phyloP scores from a whole-genome alignment of 116 monocot species.

The Thalassia testudinum region DNA sequence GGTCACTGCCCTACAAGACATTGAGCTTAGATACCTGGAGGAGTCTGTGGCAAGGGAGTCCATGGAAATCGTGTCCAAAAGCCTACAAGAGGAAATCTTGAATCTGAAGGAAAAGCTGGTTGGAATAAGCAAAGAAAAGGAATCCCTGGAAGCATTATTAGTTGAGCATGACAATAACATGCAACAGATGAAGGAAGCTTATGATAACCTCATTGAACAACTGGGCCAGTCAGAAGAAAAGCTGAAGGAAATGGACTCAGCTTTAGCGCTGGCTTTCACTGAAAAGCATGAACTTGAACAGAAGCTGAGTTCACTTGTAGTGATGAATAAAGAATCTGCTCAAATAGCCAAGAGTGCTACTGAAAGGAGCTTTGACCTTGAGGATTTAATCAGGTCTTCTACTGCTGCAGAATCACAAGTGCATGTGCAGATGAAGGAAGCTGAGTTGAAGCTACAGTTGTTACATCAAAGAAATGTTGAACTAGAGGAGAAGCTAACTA shows the following conservation, averaged over 20 bases:
- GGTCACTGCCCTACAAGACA: conserved; percentile 28
- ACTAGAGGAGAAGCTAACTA: conserved; percentile 36
- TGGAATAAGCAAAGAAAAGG: conserved; percentile 40
- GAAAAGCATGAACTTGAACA: conserved; percentile 43
- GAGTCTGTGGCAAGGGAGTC: conserved; percentile 33
- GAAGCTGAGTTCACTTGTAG: conserved; percentile 42
- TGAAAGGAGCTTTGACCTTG: conserved; percentile 47
- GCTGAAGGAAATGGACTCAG: conserved; percentile 22
- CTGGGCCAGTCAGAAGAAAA: conserved; percentile 42
- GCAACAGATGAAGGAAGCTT: conserved; percentile 19
- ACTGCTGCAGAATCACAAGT: conserved; percentile 26
- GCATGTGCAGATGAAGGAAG: conserved; percentile 36
- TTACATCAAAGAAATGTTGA: conserved; percentile 41
- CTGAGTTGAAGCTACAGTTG: conserved; percentile 33
- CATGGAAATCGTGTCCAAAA: conserved; percentile 27
- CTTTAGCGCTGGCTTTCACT: conserved; percentile 14
- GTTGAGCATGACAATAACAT: conserved; percentile 30
- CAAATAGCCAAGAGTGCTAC: conserved; percentile 14
- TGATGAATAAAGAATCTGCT: conserved; percentile 27
- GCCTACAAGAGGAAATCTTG: conserved; percentile 17
- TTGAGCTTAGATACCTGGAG: conserved; percentile 33
- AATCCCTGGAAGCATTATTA: conserved; percentile 30
- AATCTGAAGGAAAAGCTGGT: conserved; percentile 34
- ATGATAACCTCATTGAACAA: conserved; percentile 33
- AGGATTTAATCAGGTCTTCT: conserved; percentile 34